Percentiles rank a stretch among this genome's conserved stretches.
These are phyloP conservation scores for Poteriospumella lacustris DNA, from an alignment of 108 stramenopile genomes.

Conservation along the genomic window DNA sequence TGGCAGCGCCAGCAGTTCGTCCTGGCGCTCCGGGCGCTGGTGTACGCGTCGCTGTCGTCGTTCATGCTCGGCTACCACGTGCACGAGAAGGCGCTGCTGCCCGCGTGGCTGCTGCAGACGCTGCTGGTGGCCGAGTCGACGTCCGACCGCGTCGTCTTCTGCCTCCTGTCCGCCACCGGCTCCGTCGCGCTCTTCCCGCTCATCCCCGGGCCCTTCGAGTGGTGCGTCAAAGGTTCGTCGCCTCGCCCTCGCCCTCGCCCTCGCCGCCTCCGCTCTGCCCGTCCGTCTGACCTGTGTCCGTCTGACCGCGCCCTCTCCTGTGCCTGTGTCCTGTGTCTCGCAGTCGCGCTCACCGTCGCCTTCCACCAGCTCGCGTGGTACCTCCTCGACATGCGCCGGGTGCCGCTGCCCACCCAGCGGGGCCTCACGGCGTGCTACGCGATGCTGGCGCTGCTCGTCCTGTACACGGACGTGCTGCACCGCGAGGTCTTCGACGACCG, in stretches of 20 bases:
- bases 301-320: background rate
- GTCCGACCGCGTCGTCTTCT: conserved; percentile 28
- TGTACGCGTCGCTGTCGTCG: conserved; percentile 29
- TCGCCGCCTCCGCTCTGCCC: background rate
- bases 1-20: conserved; percentile 38
- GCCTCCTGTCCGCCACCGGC: conserved; percentile 33
- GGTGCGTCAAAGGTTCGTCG: background rate
- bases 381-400: background rate
- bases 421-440: conserved; percentile 13
- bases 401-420: background rate
- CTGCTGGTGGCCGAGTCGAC: conserved; percentile 33
- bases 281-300: conserved; percentile 26
- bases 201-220: background rate
- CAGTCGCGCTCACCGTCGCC: background rate
- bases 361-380: background rate
- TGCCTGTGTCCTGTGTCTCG: background rate
- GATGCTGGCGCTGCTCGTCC: conserved; percentile 4
- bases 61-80: conserved; percentile 69
- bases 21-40: background rate
- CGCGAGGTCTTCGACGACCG: conserved; percentile 24
- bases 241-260: background rate
- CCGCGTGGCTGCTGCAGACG: conserved; percentile 62
- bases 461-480: conserved; percentile 34
- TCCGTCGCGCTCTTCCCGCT: conserved; percentile 35
- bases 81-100: conserved; percentile 92